Evolutionary conservation across 768 basidiomycete species (phyloP).

Genomic region (Leccinum arenicola): DNA sequence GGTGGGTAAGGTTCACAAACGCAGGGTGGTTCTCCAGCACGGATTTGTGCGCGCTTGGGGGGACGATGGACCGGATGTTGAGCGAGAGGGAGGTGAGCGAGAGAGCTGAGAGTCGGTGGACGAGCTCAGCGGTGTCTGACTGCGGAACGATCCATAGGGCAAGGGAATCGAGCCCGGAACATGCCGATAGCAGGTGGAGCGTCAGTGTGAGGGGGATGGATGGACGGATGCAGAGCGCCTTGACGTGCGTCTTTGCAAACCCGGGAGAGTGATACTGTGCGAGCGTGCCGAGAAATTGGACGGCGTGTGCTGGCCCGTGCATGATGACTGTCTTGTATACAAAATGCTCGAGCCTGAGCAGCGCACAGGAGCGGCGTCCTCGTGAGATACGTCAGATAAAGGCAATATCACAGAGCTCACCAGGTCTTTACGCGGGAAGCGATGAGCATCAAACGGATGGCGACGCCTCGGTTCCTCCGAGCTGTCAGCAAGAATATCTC

Average conservation of each 20-base stretch:
- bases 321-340: slow-evolving; percentile 21
- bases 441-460: slow-evolving; percentile 21
- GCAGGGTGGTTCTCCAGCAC: slow-evolving; percentile 7
- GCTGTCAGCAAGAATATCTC: slow-evolving; percentile 18
- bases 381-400: neutral
- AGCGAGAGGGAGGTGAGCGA: slow-evolving; percentile 18
- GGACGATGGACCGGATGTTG: slow-evolving; percentile 7
- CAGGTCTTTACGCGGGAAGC: slow-evolving; percentile 15
- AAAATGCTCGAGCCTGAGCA: slow-evolving; percentile 21
- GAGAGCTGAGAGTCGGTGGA: slow-evolving; percentile 9
- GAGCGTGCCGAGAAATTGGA: slow-evolving; percentile 13
- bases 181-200: slow-evolving; percentile 6
- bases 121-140: neutral
- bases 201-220: slow-evolving; percentile 6
- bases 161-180: slow-evolving; percentile 13
- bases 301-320: slow-evolving; percentile 4
- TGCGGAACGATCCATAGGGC: slow-evolving; percentile 17
- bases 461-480: slow-evolving; percentile 3
- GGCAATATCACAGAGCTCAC: slow-evolving; percentile 1
- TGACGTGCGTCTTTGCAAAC: slow-evolving; percentile 12
- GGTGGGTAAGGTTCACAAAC: slow-evolving; percentile 15
- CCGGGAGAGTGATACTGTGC: slow-evolving; percentile 1
- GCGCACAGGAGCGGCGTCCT: neutral
- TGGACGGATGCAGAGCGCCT: slow-evolving; percentile 17
- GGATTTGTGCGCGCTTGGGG: neutral